These are phyloP conservation scores for Sesbania bispinosa DNA, from an alignment of 306 rosid genomes.

Conservation along the genomic window DNA sequence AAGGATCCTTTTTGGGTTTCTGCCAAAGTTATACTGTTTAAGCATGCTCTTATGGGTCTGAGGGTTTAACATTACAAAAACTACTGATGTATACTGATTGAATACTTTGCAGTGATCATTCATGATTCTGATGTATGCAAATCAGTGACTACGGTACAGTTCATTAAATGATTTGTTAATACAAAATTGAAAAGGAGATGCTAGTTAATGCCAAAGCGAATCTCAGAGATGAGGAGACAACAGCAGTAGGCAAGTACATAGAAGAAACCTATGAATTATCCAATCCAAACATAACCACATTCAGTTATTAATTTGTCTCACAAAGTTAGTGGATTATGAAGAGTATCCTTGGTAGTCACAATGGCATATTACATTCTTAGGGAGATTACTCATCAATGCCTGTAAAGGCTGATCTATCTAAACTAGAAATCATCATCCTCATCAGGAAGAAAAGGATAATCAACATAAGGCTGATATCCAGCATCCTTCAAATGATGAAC, in stretches of 20 bases:
- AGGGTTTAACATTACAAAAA: neutral
- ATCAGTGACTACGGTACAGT: neutral
- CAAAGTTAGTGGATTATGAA: neutral
- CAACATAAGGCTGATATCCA: slow-evolving; percentile 41
- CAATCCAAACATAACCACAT: neutral
- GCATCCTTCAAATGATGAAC: slow-evolving; percentile 46
- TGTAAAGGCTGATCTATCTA: neutral
- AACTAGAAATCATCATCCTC: slow-evolving; percentile 32
- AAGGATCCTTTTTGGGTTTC: too few relatives aligned
- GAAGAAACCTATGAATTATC: neutral
- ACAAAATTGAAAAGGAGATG: neutral
- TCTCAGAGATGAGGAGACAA: neutral
- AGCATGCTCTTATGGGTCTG: neutral
- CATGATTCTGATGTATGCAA: neutral
- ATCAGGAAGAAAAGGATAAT: slow-evolving; percentile 28
- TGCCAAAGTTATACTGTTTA: too few relatives aligned
- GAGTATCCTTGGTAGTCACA: too few relatives aligned
- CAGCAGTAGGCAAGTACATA: too few relatives aligned
- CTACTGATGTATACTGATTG: neutral
- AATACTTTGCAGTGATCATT: neutral
- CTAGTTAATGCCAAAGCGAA: neutral
- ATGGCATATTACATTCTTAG: neutral
- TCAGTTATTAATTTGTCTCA: neutral
- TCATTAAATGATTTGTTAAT: neutral
- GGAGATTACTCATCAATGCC: neutral